Evolutionary conservation across 331 rosid species (phyloP).

Genomic region (Dryas integrifolia): DNA sequence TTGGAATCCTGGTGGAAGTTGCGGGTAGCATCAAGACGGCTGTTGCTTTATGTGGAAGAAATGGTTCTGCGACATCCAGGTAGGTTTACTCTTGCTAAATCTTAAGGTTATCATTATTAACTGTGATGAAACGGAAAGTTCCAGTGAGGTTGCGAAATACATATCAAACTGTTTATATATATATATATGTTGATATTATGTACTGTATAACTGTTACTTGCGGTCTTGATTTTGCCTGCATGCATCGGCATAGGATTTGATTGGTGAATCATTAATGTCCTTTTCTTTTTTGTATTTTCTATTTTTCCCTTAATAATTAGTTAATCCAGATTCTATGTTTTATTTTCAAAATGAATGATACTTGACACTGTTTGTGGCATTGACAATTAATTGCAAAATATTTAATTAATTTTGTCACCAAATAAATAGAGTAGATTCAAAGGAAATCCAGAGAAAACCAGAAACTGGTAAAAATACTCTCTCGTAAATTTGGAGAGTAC

Average conservation of each 20-base stretch:
- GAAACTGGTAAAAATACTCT: not conserved
- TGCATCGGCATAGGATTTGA: not conserved
- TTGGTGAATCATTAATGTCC: not conserved
- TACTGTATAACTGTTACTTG: not conserved
- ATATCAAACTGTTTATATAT: no score
- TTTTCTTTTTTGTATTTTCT: no score
- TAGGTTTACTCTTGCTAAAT: conserved; percentile 30
- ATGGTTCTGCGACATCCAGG: conserved; percentile 60
- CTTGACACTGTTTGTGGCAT: not conserved
- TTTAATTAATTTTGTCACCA: not conserved
- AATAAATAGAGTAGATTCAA: not conserved
- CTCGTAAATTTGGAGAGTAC: no score
- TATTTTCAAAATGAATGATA: not conserved
- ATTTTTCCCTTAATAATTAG: not conserved
- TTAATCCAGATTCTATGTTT: not conserved
- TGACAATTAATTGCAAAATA: not conserved
- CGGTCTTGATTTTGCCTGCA: not conserved
- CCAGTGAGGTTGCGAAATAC: no score
- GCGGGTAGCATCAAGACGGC: conserved; percentile 60
- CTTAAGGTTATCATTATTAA: not conserved
- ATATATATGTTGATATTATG: no score
- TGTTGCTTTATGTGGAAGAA: conserved; percentile 54
- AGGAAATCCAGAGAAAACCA: not conserved
- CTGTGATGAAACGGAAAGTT: not conserved
- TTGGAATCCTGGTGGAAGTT: conserved; percentile 68